These are phyloP conservation scores for Delonix regia DNA, from an alignment of 306 rosid genomes.

Conservation along the genomic window DNA sequence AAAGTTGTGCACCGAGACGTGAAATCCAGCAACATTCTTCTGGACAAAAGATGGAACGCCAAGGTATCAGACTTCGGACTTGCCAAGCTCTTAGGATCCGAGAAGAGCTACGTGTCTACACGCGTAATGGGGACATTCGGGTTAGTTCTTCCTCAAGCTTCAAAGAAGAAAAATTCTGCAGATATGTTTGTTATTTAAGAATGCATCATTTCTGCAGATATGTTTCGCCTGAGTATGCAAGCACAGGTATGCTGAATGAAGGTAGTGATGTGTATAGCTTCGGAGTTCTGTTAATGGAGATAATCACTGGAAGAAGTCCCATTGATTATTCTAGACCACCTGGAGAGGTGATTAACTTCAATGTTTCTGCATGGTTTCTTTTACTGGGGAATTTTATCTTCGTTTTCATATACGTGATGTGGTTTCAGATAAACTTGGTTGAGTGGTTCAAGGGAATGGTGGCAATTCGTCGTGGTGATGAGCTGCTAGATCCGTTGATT, in stretches of 20 bases:
- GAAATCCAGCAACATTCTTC: constrained; percentile 94
- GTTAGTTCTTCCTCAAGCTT: constrained; percentile 43
- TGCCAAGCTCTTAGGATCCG: constrained; percentile 92
- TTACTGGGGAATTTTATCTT: constrained; percentile 10
- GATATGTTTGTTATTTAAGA: constrained; percentile 60
- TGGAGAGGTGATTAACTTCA: constrained; percentile 81
- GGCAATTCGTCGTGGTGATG: constrained; percentile 85
- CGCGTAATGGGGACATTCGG: constrained; percentile 99
- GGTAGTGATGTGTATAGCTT: constrained; percentile 94
- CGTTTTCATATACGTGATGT: constrained; percentile 27
- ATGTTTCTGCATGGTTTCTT: constrained; percentile 1
- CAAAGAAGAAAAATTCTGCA: constrained; percentile 32
- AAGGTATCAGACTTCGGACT: constrained; percentile 96
- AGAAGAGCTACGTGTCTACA: constrained; percentile 82
- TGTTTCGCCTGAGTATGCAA: constrained; percentile 97
- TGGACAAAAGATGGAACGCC: constrained; percentile 89
- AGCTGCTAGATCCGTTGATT: constrained; percentile 76
- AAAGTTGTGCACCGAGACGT: constrained; percentile 97
- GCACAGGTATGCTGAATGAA: constrained; percentile 97
- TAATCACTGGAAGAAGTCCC: constrained; percentile 95
- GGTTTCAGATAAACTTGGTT: constrained; percentile 87
- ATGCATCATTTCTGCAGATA: constrained; percentile 54
- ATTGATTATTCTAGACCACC: constrained; percentile 90
- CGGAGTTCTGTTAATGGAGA: constrained; percentile 95
- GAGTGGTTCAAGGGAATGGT: constrained; percentile 98